Evolutionary conservation across 768 basidiomycete genomes (phyloP), one percentile per base, ranked within the genome.

Genomic region (Pleurotus tuber-regium): DNA sequence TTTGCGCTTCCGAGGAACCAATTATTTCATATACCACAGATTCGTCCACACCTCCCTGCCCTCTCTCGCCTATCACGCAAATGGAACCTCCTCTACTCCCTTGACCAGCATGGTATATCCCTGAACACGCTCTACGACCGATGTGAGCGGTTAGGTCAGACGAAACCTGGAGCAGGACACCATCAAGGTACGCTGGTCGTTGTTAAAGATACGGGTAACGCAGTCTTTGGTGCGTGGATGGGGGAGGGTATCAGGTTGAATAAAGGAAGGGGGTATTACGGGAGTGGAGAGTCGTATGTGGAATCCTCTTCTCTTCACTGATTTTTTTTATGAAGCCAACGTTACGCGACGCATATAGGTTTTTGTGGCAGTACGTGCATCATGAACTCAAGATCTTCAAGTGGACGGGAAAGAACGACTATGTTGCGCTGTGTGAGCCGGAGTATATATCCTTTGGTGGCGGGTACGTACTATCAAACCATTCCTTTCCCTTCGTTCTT

Each of bases 101-200:
- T 97, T 14, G 96, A 98, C 61, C 94, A 97, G 61, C 89, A 98
- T 58, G 96, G 96, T 0, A 93, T 95, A 39, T 95, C 92, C 10
- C 75, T 98, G 11, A 84, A 87, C 39, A 97, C 96, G 1, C 77
- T 98, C 4, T 98, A 97, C 65, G 61, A 76, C 2, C 77, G 77
- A 1, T 89, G 85, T 48, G 81, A 80, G 44, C 62, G 70, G 1
- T 64, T 61, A 3, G 63, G 67, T 23, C 59, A 66, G n/a, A 57
- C 69, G 0, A 63, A 61, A 10, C 59, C 63, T 2, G 64, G 59
- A 3, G 53, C 46, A n/a, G 62, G 66, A 18, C 59, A 61, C 2
- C 64, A 62, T 6, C 60, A 58, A 7, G 73, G 73, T 2, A 80
- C 80, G 38, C 57, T 98, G 8, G 57, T 98, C 1, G 77, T 82